Evolutionary conservation across 768 basidiomycete genomes (phyloP), one percentile per base, ranked within the genome.

Genomic region (Jaapia argillacea): DNA sequence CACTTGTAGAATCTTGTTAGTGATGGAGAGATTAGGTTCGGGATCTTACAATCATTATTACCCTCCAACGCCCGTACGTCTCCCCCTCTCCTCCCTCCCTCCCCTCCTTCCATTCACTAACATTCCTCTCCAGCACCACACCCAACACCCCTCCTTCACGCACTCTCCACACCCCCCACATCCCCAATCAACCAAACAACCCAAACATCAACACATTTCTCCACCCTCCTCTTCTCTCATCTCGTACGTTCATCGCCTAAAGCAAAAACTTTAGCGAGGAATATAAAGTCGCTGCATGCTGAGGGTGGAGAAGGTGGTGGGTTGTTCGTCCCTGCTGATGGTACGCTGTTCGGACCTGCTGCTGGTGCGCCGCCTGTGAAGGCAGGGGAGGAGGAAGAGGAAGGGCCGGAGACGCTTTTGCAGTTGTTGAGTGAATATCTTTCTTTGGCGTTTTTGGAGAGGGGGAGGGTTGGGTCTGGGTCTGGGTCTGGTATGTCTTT

Each of bases 361-460:
- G 87, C 89, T 41, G 71, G 73, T 14, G 54, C 63, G 18, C 67
- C 69, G 1, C 60, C 68, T 3, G 54, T 64, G 18, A 54, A 60
- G 7, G 50, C 59, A n/a, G 50, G 59, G 27, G 51, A 51, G 10
- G 56, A 50, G 7, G 53, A 61, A 18, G 74, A 77, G 5, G 76
- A 77, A 36, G 79, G 80, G 24, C 70, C 78, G 16, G 81, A 88
- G 51, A 76, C 75, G 1, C 65, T 99, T 26, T 70, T 99, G 6
- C 82, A 89, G 43, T 74, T 85, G n/a, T 66, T 98, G 16, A 81
- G 81, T 36, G 96, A 97, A 47, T 91, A 96, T 57, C 66, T 98
- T 20, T 89, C 92, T 31, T 69, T 98, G 44, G 79, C 89, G 2
- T 74, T 92, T 51, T n/a, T n/a, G n/a, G n/a, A n/a, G n/a, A n/a